A percentile compares a stretch with the other conserved stretches of the same genome.
Conservation (phyloP, 2,329 filamentous ascomycete genomes). For the Teratosphaeria epicoccoides region DNA sequence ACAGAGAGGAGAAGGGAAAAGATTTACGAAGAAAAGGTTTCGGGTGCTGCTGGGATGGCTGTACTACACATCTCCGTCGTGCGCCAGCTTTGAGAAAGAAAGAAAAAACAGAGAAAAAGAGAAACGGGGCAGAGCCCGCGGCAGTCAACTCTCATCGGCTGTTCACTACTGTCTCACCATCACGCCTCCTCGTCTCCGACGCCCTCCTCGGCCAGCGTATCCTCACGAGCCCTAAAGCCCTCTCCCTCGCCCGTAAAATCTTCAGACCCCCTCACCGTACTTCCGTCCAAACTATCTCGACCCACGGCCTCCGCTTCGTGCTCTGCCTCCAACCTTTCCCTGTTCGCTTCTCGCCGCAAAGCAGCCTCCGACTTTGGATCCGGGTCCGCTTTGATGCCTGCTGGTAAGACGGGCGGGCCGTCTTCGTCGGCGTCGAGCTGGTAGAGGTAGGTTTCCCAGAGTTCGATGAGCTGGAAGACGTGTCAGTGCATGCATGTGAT, state of each 20-base stretch:
- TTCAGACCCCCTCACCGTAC: conserved; percentile 20
- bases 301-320: background rate
- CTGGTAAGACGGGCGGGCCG: conserved; percentile 32
- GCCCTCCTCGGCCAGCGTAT: conserved; percentile 7
- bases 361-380: background rate
- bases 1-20: too few species aligned
- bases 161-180: too few species aligned
- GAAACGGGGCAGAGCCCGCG: too few species aligned
- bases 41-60: too few species aligned
- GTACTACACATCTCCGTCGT: too few species aligned
- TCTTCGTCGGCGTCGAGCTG: conserved; percentile 92
- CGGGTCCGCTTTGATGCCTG: conserved; percentile 17
- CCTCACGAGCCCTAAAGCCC: conserved; percentile 11
- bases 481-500: background rate
- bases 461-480: conserved; percentile 54
- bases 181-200: conserved; percentile 4
- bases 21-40: too few species aligned
- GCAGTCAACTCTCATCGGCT: too few species aligned
- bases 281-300: background rate
- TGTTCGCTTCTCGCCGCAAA: background rate
- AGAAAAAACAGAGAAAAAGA: too few species aligned
- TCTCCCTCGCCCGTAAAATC: conserved; percentile 12
- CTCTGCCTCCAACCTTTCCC: background rate
- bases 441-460: conserved; percentile 97
- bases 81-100: too few species aligned